Evolutionary conservation across 202 grass and related monocot species (phyloP).

Genomic region (Setaria viridis): DNA sequence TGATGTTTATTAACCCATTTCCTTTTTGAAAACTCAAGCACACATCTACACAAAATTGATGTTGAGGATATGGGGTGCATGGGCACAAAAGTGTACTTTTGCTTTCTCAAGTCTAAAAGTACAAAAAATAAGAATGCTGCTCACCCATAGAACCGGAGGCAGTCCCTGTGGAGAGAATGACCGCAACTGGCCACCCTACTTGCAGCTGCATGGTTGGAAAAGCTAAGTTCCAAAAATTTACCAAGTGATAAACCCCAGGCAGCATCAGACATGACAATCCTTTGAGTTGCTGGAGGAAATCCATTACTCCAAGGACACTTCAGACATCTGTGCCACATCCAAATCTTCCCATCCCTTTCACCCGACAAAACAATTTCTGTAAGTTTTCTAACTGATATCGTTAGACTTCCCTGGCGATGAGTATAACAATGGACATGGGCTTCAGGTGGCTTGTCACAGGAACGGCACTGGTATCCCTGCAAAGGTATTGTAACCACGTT

Average conservation of each 20-base stretch:
- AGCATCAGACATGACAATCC: constrained; percentile 94
- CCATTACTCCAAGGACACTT: constrained; percentile 81
- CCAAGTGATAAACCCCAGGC: constrained; percentile 98
- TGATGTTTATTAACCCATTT: background rate
- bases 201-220: constrained; percentile 94
- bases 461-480: constrained; percentile 71
- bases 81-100: background rate
- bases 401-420: constrained; percentile 90
- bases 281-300: constrained; percentile 88
- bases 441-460: constrained; percentile 93
- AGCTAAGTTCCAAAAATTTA: constrained; percentile 98
- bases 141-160: constrained; percentile 96
- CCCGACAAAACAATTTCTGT: constrained; percentile 69
- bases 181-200: constrained; percentile 94
- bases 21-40: background rate
- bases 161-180: constrained; percentile 96
- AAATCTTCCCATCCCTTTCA: constrained; percentile 90
- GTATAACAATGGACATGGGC: constrained; percentile 98
- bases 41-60: background rate
- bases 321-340: constrained; percentile 99
- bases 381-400: constrained; percentile 94
- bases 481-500: constrained; percentile 51
- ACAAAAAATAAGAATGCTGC: constrained; percentile 39
- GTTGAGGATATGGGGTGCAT: background rate
- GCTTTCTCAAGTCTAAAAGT: constrained; percentile 10